Evolutionary conservation across 129 eudicot genomes (phyloP).

Genomic region (Centaurea solstitialis): DNA sequence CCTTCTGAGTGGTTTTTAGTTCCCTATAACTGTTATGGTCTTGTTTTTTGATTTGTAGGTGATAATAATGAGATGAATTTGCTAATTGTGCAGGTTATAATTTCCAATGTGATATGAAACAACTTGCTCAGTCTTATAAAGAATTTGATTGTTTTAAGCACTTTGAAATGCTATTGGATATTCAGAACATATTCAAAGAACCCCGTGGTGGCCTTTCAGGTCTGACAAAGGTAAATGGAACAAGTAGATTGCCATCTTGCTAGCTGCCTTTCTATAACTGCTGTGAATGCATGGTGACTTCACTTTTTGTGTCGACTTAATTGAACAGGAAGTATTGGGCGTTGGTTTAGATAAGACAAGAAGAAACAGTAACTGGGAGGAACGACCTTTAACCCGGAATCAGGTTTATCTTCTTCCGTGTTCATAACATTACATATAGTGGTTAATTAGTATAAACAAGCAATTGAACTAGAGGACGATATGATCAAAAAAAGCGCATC

Average conservation of each 20-base stretch:
- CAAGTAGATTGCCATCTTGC: neutral
- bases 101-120: constrained; percentile 86
- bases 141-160: constrained; percentile 74
- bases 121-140: constrained; percentile 71
- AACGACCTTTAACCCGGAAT: constrained; percentile 73
- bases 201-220: constrained; percentile 88
- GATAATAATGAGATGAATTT: neutral
- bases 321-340: constrained; percentile 77
- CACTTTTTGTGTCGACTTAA: neutral
- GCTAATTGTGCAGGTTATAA: constrained; percentile 66
- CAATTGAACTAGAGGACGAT: neutral
- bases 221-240: constrained; percentile 67
- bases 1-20: neutral
- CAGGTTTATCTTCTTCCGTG: constrained; percentile 43
- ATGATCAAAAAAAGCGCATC: neutral
- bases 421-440: neutral
- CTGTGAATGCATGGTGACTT: neutral
- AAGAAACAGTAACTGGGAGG: constrained; percentile 97
- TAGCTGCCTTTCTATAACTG: neutral
- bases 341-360: constrained; percentile 89
- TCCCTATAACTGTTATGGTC: neutral
- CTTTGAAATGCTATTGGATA: constrained; percentile 93
- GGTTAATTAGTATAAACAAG: too few relatives aligned
- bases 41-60: neutral
- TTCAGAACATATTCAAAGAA: constrained; percentile 89